A percentile compares a stretch with the other conserved stretches of the same genome.
These are phyloP conservation scores for Artemisia tridentata DNA, from an alignment of 129 eudicot genomes.

Conservation along the genomic window DNA sequence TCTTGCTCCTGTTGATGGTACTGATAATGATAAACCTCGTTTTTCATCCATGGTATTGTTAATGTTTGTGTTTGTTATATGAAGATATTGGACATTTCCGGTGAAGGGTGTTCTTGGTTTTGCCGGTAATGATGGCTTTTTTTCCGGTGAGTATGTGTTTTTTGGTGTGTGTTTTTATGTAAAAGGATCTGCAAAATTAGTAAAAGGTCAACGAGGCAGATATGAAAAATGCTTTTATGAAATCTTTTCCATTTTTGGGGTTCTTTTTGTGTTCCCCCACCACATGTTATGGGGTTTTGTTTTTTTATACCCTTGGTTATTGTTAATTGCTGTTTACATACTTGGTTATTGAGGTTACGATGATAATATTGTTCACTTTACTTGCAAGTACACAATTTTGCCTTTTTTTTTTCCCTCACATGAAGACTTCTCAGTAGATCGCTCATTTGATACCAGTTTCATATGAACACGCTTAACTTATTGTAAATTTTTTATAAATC, in stretches of 20 bases:
- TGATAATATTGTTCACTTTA: no score
- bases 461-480: no score
- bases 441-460: no score
- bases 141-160: slow-evolving; percentile 19
- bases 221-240: slow-evolving; percentile 33
- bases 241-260: slow-evolving; percentile 32
- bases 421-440: no score
- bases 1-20: slow-evolving; percentile 37
- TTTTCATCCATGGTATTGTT: slow-evolving; percentile 36
- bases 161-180: slow-evolving; percentile 29
- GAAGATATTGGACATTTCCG: slow-evolving; percentile 15
- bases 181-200: slow-evolving; percentile 32
- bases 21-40: slow-evolving; percentile 29
- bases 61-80: background rate
- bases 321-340: background rate
- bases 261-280: slow-evolving; percentile 17
- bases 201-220: slow-evolving; percentile 42
- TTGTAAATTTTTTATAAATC: no score
- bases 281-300: slow-evolving; percentile 8
- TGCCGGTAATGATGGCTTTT: slow-evolving; percentile 30
- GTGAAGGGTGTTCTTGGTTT: background rate
- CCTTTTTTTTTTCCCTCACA: no score
- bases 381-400: no score
- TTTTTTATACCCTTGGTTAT: slow-evolving; percentile 3
- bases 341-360: no score